Evolutionary conservation across 2,329 filamentous ascomycete genomes (phyloP).

Genomic region (Penicillium sp.): DNA sequence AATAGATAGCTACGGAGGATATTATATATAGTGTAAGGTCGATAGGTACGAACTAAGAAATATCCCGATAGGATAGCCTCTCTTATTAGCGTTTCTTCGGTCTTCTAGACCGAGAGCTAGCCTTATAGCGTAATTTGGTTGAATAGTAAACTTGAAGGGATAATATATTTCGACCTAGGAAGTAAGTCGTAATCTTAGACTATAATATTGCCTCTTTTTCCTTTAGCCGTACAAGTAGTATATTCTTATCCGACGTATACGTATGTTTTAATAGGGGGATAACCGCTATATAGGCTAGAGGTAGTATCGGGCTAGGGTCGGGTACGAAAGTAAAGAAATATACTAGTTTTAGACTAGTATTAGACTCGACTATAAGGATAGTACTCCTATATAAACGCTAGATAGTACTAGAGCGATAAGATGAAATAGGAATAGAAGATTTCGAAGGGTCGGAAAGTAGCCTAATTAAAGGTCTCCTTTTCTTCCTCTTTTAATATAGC

Average conservation of each 20-base stretch:
- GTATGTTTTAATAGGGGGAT: conserved; percentile 1
- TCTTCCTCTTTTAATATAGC: too few species aligned
- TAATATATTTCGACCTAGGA: conserved; percentile 12
- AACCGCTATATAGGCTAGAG: conserved; percentile 1
- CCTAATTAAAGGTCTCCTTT: too few species aligned
- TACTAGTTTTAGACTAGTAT: conserved; percentile 9
- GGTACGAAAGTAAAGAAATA: conserved; percentile 18
- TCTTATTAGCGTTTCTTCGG: conserved; percentile 5
- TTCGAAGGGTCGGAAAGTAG: too few species aligned
- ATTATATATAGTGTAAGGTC: too few species aligned
- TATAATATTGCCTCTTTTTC: conserved; percentile 16
- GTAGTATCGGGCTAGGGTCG: conserved; percentile 9
- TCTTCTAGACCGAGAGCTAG: conserved; percentile 8
- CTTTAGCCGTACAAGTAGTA: conserved; percentile 14
- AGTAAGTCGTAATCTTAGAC: conserved; percentile 14
- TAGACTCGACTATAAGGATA: conserved; percentile 10
- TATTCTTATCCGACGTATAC: conserved; percentile 16
- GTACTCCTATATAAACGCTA: too few species aligned
- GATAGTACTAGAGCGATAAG: too few species aligned
- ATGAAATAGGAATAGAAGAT: too few species aligned
- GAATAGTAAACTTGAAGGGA: conserved; percentile 18
- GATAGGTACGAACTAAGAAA: conserved; percentile 4
- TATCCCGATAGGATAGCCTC: neutral
- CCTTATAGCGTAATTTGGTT: conserved; percentile 15
- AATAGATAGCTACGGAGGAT: too few species aligned